Evolutionary conservation across 2,329 filamentous ascomycete species (phyloP), one percentile per base, ranked within the genome.

Genomic region (Huntiella decipiens): DNA sequence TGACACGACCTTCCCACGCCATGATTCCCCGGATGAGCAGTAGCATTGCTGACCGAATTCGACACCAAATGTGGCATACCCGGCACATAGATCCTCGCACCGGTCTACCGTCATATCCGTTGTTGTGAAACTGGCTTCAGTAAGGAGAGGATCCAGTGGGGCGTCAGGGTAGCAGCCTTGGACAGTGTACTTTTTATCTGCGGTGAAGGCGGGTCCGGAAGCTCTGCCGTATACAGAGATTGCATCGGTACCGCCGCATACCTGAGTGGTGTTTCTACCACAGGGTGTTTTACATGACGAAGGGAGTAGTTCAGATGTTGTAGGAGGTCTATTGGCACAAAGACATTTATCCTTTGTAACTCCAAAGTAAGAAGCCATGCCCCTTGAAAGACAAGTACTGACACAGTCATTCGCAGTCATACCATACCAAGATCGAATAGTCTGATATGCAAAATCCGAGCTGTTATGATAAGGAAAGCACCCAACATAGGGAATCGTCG

Each of bases 351-450:
- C 43, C 16, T 13, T 32, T 28, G 41, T 31, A 1, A 38, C 31
- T 12, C 34, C 40, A 39, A 47, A 47, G 22, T 43, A 47, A 11
- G 43, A 48, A 38, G 44, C 44, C 37, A 48, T 49, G 17, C 43
- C 44, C 4, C 38, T 39, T 4, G 31, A 35, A 1, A 49, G 44
- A 22, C 47, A 49, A 31, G 22, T 31, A 32, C 40, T 32, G 19
- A 46, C 38, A 8, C 47, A 46, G 33, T 39, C 38, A 3, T 4
- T 12, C 0, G 33, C 38, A 3, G 47, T 49, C 47, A 49, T 49
- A 34, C 35, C 34, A 3, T 38, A 33, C 22, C 22, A 28, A 13
- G 47, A 45, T 4, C 31, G 15, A 31, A 45, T 33, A 15, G 6
- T 32, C 16, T 45, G 31, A 8, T 43, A 28, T 10, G 22, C 22